Evolutionary conservation across 129 eudicot genomes (phyloP).

Genomic region (Apium graveolens): DNA sequence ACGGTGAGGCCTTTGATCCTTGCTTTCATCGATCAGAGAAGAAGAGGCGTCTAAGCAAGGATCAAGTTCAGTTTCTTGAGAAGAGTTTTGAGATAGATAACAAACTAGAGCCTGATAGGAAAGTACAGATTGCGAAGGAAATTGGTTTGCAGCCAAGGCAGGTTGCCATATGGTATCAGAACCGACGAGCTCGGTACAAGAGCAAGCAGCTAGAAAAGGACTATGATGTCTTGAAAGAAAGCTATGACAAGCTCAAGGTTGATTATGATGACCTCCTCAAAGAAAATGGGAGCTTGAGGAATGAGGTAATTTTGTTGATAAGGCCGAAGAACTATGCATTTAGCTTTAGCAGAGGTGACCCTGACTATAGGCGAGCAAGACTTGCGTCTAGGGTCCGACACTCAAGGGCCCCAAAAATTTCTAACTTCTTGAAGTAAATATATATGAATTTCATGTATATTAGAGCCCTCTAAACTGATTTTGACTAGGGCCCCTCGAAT

Average conservation of each 20-base stretch:
- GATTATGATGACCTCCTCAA: slow-evolving; percentile 46
- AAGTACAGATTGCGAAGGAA: slow-evolving; percentile 70
- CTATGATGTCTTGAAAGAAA: slow-evolving; percentile 48
- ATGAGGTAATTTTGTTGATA: slow-evolving; percentile 39
- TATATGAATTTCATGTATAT: too few relatives aligned
- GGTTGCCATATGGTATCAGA: slow-evolving; percentile 87
- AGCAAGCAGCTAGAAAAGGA: slow-evolving; percentile 78
- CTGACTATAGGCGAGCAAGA: too few relatives aligned
- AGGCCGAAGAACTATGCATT: not conserved
- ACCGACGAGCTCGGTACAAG: slow-evolving; percentile 73
- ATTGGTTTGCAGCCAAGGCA: slow-evolving; percentile 82
- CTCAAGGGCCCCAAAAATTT: too few relatives aligned
- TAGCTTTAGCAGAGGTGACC: too few relatives aligned
- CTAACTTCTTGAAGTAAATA: too few relatives aligned
- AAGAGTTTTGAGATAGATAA: slow-evolving; percentile 76
- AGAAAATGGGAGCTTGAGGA: slow-evolving; percentile 54
- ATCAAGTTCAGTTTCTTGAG: slow-evolving; percentile 74
- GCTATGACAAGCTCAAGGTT: slow-evolving; percentile 55
- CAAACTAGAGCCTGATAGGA: slow-evolving; percentile 81
- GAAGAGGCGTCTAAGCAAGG: slow-evolving; percentile 52
- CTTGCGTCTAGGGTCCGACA: too few relatives aligned
- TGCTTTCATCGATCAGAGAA: slow-evolving; percentile 52
- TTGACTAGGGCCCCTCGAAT: too few relatives aligned
- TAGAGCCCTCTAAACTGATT: too few relatives aligned
- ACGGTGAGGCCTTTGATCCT: slow-evolving; percentile 38